Evolutionary conservation across 768 basidiomycete genomes (phyloP), one percentile per base, ranked within the genome.

Genomic region (Floccularia luteovirens): DNA sequence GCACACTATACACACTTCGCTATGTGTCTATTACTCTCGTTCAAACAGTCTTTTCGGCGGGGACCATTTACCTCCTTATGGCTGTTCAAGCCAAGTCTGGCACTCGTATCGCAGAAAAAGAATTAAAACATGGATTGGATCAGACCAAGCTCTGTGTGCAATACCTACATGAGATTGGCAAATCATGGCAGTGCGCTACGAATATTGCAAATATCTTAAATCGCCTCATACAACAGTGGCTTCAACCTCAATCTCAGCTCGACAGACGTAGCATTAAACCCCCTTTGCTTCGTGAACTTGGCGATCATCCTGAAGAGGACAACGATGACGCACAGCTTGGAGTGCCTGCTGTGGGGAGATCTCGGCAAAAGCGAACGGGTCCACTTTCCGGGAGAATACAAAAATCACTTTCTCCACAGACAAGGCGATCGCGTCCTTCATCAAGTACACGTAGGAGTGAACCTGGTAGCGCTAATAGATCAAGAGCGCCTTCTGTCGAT

Each of bases 21-120:
- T 79, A 70, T 47, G 63, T 64, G n/a, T 74, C 77, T 3, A 67
- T 79, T 43, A 75, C 75, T 10, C 56, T 77, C 28, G 64, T 74
- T 14, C 79, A 81, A 53, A 66, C 70, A 24, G 59, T 71, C 14
- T 81, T 79, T 57, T 71, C 72, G 3, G 75, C 77, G 1, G 79
- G 77, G 12, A 79, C 75, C 3, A 65, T 77, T 5, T 77, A 69
- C 48, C 66, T 79, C 12, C 63, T 78, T 28, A 62, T 64, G 14
- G 73, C 74, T 13, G 67, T 75, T 42, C 71, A 75, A 51, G 72
- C 75, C 1, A 64, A 64, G n/a, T 65, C 69, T 20, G 63, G 66
- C 19, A 52, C 65, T 4, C 70, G 74, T 3, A 58, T 70, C 2
- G 74, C 71, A 0, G 58, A 65, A 39, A 69, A 70, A 43, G 64